Base-by-base conservation (phyloP, 176 grass and related monocot species). In the Triticum turgidum region DNA sequence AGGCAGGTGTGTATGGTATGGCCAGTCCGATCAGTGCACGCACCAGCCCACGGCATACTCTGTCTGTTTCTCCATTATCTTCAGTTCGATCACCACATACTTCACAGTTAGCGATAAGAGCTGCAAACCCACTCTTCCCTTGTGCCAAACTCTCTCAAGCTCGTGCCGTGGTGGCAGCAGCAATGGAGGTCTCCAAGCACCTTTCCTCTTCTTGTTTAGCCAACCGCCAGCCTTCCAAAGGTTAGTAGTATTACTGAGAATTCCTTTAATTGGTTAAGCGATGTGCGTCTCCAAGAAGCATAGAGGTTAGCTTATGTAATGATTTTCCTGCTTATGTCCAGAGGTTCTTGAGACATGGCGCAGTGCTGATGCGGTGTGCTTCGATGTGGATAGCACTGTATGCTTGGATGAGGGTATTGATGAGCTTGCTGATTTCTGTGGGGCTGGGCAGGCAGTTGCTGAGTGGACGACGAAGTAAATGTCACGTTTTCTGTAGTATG, bases 311-410 rank as follows among this genome's bases (percentile, higher is more conserved):
- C 21, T 22, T 3, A 71, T 62, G 18, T 61, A 24, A 21, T 25
- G n/a, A 4, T 62, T 62, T 62, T n/a, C 3, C 9, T 62, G 20
- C 61, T 9, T 32, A 3, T 54, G 47, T 17, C 8, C 80, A 96
- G 96, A 82, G 8, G 90, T 80, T 81, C 74, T 96, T 68, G 80
- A 89, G 61, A 91, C 85, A 27, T 88, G 85, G 96, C 29, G 35
- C n/a, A 85, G 33, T 77, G 93, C 88, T 18, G 79, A 91, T 30
- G 96, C 90, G 7, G 93, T 96, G 13, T 98, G 96, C 82, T 98
- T 96, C 12, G 90, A 98, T 88, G 96, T 98, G 3, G 96, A 98
- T 81, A 98, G 96, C 84, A 98, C 94, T 3, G 88, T 96, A 52
- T 92, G 94, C 82, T 39, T 96, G 61, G 94, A 98, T 61, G 94